Base-by-base conservation (phyloP, 2,329 filamentous ascomycete species). In the Fusarium beomiforme region DNA sequence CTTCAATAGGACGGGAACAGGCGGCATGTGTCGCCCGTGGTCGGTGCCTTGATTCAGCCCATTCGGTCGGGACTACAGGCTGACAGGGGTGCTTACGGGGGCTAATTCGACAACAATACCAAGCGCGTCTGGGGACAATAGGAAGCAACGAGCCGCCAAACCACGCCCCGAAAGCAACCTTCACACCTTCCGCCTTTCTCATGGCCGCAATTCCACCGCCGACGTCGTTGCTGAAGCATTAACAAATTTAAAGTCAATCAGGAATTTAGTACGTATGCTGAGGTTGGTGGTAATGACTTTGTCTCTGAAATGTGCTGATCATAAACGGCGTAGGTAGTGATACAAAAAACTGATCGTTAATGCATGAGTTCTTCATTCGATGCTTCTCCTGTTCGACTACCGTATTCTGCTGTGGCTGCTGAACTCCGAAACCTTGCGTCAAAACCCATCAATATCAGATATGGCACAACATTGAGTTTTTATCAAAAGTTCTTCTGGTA, bases 61-160 rank as follows among this genome's bases (percentile, higher is more conserved):
- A 65, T 55, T 65, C 70, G 63, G 61, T 72, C 66, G 70, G 70
- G 70, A 73, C 64, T 62, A 37, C 44, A 41, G 46, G 55, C 47
- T 59, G 51, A 67, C 67, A 59, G 61, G 56, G 54, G 29, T 21
- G 17, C 12, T 43, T 31, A 16, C 37, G 17, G 53, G 41, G 65
- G 47, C 26, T 39, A 29, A 50, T 64, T 63, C 55, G 69, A 78
- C 78, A 77, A 79, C 78, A 79, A 79, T 79, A 79, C 73, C 54
- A 77, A 75, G 72, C 49, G 47, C 39, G 47, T 24, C 44, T 66
- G 58, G 63, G 70, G 74, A 79, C 78, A 79, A 79, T 79, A 79
- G 77, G 68, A 78, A 77, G 64, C 53, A 41, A 62, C 47, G 67
- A 59, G 55, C 55, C 59, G 59, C 72, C 67, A 64, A 61, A 57